Conservation (phyloP, 345 rosid species). For the Eucalyptus marginata region DNA sequence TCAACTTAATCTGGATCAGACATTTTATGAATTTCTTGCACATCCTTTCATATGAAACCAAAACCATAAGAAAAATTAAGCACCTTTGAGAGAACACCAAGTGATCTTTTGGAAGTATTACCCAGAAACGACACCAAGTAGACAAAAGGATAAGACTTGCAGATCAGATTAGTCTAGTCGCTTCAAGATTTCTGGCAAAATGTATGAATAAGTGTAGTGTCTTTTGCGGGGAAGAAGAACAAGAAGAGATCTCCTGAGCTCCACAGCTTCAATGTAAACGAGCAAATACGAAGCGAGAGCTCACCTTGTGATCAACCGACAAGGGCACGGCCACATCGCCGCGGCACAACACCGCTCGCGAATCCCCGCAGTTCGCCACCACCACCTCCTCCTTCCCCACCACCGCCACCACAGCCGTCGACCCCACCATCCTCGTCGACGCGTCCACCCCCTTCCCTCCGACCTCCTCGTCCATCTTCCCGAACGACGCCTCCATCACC, state of each 20-base stretch:
- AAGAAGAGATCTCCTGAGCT: background rate
- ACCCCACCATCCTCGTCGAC: background rate
- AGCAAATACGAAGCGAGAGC: background rate
- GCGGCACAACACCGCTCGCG: conserved; percentile 17
- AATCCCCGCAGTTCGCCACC: conserved; percentile 35
- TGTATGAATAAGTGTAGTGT: background rate
- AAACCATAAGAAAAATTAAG: background rate
- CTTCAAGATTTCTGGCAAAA: background rate
- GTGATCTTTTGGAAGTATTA: background rate
- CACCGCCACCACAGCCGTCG: conserved; percentile 20
- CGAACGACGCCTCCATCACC: conserved; percentile 16
- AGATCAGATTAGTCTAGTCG: background rate
- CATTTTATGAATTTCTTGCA: background rate
- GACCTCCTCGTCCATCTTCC: conserved; percentile 29
- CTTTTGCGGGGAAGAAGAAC: background rate
- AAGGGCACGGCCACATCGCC: conserved; percentile 10
- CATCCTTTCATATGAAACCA: background rate
- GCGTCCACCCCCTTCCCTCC: background rate
- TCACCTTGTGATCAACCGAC: conserved; percentile 22
- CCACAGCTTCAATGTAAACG: background rate
- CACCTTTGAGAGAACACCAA: background rate
- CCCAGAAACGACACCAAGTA: background rate
- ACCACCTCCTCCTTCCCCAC: conserved; percentile 18
- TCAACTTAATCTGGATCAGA: background rate
- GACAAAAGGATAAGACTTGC: background rate